A percentile compares a stretch with the other conserved stretches of the same genome.
Evolutionary conservation across 495 filamentous ascomycete species (phyloP).

Genomic region (Tuber indicum): DNA sequence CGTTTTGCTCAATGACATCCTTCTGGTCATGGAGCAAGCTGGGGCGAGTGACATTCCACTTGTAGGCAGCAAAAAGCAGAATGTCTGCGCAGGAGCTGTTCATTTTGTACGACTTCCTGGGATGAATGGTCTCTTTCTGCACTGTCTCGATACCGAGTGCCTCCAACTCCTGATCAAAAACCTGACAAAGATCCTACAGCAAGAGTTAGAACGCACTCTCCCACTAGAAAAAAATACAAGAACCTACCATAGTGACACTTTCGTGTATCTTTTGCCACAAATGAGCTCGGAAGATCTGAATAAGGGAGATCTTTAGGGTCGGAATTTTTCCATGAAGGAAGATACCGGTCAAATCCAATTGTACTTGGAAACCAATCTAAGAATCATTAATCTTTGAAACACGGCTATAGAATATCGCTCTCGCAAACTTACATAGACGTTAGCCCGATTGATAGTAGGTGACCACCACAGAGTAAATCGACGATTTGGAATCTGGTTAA

Average conservation of each 20-base stretch:
- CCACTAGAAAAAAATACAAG: not conserved
- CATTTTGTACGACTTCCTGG: slow-evolving; percentile 99
- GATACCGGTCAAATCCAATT: slow-evolving; percentile 96
- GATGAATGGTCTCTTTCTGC: slow-evolving; percentile 99
- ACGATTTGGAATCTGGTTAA: slow-evolving; percentile 99
- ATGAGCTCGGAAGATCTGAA: slow-evolving; percentile 99
- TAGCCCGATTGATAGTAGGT: slow-evolving; percentile 69
- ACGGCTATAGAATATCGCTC: not conserved
- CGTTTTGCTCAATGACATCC: slow-evolving; percentile 88
- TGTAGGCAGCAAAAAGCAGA: slow-evolving; percentile 93
- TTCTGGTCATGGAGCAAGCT: slow-evolving; percentile 94
- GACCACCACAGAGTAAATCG: slow-evolving; percentile 99
- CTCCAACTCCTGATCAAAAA: slow-evolving; percentile 98
- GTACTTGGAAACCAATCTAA: slow-evolving; percentile 84
- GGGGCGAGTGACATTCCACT: slow-evolving; percentile 95
- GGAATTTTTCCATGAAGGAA: slow-evolving; percentile 99
- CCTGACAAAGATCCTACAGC: slow-evolving; percentile 65
- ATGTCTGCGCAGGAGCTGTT: slow-evolving; percentile 99
- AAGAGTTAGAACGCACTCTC: slow-evolving; percentile 14
- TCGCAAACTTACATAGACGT: slow-evolving; percentile 57
- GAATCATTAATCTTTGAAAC: slow-evolving; percentile 2
- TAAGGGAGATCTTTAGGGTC: slow-evolving; percentile 94
- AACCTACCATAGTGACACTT: slow-evolving; percentile 81
- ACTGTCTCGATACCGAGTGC: slow-evolving; percentile 96
- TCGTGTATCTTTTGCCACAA: slow-evolving; percentile 99